Evolutionary conservation across 2,329 filamentous ascomycete genomes (phyloP).

Genomic region (Venturia effusa): DNA sequence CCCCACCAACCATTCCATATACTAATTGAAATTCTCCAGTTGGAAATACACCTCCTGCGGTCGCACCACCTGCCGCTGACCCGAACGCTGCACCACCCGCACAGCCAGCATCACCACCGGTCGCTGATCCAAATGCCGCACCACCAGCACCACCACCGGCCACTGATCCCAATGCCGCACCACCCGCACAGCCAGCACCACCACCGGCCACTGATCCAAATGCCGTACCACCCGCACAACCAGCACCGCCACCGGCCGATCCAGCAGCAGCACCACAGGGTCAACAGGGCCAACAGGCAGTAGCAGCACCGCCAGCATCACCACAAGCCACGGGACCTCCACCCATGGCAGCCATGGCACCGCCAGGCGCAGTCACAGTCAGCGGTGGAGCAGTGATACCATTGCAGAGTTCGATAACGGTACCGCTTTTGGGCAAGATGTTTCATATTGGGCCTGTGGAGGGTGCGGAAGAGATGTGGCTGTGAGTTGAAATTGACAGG

Average conservation of each 20-base stretch:
- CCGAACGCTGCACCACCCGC: background rate
- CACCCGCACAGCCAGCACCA: background rate
- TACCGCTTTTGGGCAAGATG: constrained; percentile 7
- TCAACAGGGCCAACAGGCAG: too few species aligned
- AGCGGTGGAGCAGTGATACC: constrained; percentile 2
- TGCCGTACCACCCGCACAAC: background rate
- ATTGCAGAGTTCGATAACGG: constrained; percentile 10
- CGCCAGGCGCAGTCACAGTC: constrained; percentile 5
- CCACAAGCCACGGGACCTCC: background rate
- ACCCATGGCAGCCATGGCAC: background rate
- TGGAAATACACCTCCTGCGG: background rate
- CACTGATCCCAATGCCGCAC: background rate
- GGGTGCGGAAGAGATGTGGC: constrained; percentile 1
- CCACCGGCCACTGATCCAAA: background rate
- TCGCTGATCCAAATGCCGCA: background rate
- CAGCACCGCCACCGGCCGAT: background rate
- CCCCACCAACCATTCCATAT: too few species aligned
- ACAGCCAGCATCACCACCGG: background rate
- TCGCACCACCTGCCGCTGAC: background rate
- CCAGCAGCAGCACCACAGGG: background rate
- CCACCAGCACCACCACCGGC: background rate
- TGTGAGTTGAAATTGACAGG: background rate
- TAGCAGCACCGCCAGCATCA: background rate
- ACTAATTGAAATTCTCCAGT: background rate
- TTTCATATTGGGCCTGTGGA: constrained; percentile 10